Percentiles rank a stretch among this genome's conserved stretches.
These are phyloP conservation scores for Aspergillus vadensis DNA, from an alignment of 2,329 filamentous ascomycete species.

Conservation along the genomic window DNA sequence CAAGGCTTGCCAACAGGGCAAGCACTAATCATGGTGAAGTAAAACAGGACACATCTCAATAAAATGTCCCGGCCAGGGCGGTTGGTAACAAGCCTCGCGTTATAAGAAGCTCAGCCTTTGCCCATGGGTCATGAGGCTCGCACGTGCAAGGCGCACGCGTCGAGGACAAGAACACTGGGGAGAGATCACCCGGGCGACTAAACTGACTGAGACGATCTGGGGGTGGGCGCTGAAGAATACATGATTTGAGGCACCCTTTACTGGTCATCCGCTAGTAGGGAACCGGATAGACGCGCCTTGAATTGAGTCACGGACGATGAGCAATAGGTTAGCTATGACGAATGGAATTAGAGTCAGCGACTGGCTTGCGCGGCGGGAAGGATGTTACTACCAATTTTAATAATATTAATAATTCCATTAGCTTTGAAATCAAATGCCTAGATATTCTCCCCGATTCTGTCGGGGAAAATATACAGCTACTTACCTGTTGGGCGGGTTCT, in stretches of 20 bases:
- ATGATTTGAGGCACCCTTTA: neutral
- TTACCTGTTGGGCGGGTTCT: neutral
- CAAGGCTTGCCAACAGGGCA: conserved; percentile 1
- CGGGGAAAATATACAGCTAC: neutral
- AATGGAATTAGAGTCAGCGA: conserved; percentile 4
- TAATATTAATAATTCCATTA: neutral
- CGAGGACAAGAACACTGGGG: conserved; percentile 7
- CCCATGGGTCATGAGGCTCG: conserved; percentile 18
- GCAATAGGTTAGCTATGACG: conserved; percentile 1
- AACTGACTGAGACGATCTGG: conserved; percentile 4
- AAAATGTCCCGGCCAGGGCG: neutral
- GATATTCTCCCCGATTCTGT: neutral
- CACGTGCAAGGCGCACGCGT: conserved; percentile 27
- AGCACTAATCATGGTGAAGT: conserved; percentile 10
- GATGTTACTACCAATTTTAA: neutral
- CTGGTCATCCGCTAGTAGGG: conserved; percentile 5
- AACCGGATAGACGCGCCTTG: neutral
- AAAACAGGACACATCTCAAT: conserved; percentile 4
- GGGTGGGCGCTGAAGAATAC: neutral
- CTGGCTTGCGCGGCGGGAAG: neutral
- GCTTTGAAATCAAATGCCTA: neutral
- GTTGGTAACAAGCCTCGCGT: neutral
- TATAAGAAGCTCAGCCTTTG: conserved; percentile 22
- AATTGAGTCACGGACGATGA: conserved; percentile 13
- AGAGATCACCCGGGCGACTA: conserved; percentile 18